These are phyloP conservation scores for Epichloe typhina DNA, from an alignment of 2,329 filamentous ascomycete genomes.

Conservation along the genomic window DNA sequence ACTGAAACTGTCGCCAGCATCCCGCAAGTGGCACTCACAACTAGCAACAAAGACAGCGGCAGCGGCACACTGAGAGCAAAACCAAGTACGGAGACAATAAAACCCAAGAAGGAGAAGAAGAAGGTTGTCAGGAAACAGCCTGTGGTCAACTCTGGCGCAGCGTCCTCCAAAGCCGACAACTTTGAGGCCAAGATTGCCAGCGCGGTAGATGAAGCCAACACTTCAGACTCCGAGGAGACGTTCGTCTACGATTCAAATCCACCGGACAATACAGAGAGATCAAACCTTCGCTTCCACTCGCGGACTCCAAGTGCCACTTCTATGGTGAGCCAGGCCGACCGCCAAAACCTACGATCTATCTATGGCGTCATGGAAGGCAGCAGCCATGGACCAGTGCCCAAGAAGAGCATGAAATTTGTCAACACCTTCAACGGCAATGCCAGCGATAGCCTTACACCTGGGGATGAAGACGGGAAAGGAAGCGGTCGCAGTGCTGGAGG, in stretches of 20 bases:
- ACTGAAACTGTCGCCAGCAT: constrained; percentile 91
- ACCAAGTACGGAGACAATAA: constrained; percentile 88
- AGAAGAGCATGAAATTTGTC: constrained; percentile 94
- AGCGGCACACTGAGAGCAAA: constrained; percentile 71
- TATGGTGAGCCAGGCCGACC: constrained; percentile 56
- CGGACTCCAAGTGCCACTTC: constrained; percentile 91
- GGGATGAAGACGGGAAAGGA: constrained; percentile 54
- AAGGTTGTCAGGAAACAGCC: constrained; percentile 63
- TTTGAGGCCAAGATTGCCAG: constrained; percentile 96
- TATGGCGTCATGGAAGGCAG: constrained; percentile 52
- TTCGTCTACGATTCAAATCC: constrained; percentile 99
- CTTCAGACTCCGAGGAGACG: constrained; percentile 93
- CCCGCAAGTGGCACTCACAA: constrained; percentile 64
- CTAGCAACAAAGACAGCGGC: constrained; percentile 48
- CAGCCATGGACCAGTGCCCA: constrained; percentile 31
- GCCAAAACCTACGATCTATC: constrained; percentile 48
- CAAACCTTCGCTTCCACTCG: constrained; percentile 70
- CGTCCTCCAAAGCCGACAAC: constrained; percentile 90
- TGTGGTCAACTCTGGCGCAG: constrained; percentile 53
- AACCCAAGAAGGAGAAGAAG: constrained; percentile 87
- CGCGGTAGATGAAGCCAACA: constrained; percentile 89
- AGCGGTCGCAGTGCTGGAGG: constrained; percentile 47
- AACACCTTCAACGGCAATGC: constrained; percentile 58
- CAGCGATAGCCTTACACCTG: constrained; percentile 36
- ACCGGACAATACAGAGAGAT: constrained; percentile 47